Evolutionary conservation across 2,329 filamentous ascomycete genomes (phyloP).

Genomic region (Neoscytalidium dimidiatum): DNA sequence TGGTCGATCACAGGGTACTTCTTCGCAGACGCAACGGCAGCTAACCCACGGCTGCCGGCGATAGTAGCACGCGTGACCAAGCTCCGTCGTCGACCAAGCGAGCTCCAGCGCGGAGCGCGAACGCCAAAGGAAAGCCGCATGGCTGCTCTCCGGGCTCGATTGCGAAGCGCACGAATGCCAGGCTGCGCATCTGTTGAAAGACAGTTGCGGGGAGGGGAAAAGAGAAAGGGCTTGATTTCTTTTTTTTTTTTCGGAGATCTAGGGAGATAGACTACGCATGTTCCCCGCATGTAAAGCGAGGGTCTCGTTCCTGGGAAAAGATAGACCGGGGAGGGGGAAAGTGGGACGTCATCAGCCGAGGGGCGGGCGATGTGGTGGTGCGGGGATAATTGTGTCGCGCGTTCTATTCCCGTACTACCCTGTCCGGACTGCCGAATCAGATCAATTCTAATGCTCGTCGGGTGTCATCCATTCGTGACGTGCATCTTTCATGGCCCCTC

Average conservation of each 20-base stretch:
- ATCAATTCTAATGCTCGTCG: background rate
- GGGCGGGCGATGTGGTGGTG: background rate
- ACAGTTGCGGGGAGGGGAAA: background rate
- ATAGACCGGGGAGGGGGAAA: background rate
- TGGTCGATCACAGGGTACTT: constrained; percentile 32
- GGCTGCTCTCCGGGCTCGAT: background rate
- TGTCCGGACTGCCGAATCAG: background rate
- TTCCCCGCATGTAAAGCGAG: constrained; percentile 4
- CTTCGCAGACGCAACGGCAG: background rate
- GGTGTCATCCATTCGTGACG: background rate
- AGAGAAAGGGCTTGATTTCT: background rate
- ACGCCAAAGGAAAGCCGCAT: background rate
- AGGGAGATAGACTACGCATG: background rate
- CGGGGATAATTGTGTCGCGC: background rate
- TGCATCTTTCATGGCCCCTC: background rate
- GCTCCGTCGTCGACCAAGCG: background rate
- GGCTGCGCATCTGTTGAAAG: too few relatives aligned
- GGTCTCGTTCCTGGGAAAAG: background rate
- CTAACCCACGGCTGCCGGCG: background rate
- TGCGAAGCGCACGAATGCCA: background rate
- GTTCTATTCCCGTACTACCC: constrained; percentile 6
- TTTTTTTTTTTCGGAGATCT: background rate
- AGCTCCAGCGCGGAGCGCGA: background rate
- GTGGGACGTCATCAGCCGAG: constrained; percentile 4
- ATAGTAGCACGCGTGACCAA: background rate